Base-by-base conservation (phyloP, 2,329 filamentous ascomycete genomes). In the Pleomassaria siparia region DNA sequence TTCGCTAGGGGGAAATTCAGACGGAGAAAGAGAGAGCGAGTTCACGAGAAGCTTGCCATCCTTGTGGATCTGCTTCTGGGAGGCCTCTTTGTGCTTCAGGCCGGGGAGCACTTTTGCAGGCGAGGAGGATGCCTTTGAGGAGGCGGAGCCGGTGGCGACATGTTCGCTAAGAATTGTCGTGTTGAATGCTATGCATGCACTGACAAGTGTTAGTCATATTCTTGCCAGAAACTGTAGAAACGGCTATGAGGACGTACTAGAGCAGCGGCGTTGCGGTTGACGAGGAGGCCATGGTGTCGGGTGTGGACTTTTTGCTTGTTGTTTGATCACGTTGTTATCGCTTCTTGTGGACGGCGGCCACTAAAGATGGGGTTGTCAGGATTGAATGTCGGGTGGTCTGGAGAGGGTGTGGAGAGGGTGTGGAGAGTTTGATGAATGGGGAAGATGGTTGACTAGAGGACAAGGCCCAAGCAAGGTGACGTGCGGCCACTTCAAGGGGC, bases 51-150 rank as follows among this genome's bases (percentile, higher is more conserved):
- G 86, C 50, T 86, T 79, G 74, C 91, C 88, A 73, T 96, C 91
- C 32, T 90, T 95, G 76, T 95, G 96, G 45, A 92, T 97, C 57
- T 95, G 83, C 74, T 96, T 96, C 67, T 95, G 85, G 1, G 37
- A 40, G 9, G 91, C 80, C 24, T 80, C 76, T 55, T 79, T 75
- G 76, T 99, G 94, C 46, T 81, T 80, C 78, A 99, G 95, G 72
- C 96, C 96, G 49, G 95, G 94, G 36, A 99, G 89, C 76, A 99
- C 91, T 62, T 96, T 80, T 36, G 91, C 94, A 58, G 92, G 90
- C 62, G 97, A 87, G 11, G 87, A 91, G 4, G 90, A 91, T 47
- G 89, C 88, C 59, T 89, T 85, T 33, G 87, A 89, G 9, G 88
- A 86, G 52, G 91, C 88, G 2, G 90, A 90, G n/a, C n/a, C n/a